Base-by-base conservation (phyloP, 257 asterid genomes). In the Striga asiatica region DNA sequence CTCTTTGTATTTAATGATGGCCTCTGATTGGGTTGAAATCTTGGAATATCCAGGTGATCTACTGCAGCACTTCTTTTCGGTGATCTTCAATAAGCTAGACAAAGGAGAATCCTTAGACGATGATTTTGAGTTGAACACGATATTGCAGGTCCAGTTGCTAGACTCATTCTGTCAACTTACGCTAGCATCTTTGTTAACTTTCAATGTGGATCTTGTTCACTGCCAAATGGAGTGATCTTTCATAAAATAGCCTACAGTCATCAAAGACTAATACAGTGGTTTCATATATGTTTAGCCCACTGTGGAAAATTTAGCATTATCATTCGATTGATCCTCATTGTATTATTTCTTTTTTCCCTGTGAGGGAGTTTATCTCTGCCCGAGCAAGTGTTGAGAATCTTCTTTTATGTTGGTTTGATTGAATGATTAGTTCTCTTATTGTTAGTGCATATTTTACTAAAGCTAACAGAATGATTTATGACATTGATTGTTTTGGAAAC, bases 121-220 rank as follows among this genome's bases (percentile, higher is more conserved):
- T 66, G 98, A 91, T 60, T 91, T 88, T 82, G 98, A 91, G 78
- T 73, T 91, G 73, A 87, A 87, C 80, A 91, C 94, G 21, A 76
- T 81, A 49, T 71, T 87, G 78, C 97, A 91, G 96, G 97, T 83
- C 62, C 64, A 49, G 22, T 58, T 66, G 50, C 60, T 67, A 43
- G 13, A 43, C 58, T 48, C 53, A 60, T 55, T 45, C 20, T 58
- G 47, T 64, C 50, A n/a, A 37, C 54, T 22, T 12, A 20, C 20
- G 39, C 25, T 60, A 11, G 59, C 51, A 49, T 13, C 39, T 39
- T 48, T 46, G 17, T 20, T 25, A 24, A 14, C 37, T 13, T 37
- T 59, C 32, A 10, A 35, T 39, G 56, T 24, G 55, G 23, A 34
- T 34, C 41, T 34, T 34, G 5, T 34, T 34, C 41, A 34, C n/a